A percentile compares a stretch with the other conserved stretches of the same genome.
Conservation (phyloP, 2,329 filamentous ascomycete species). For the Fusarium sambucinum region DNA sequence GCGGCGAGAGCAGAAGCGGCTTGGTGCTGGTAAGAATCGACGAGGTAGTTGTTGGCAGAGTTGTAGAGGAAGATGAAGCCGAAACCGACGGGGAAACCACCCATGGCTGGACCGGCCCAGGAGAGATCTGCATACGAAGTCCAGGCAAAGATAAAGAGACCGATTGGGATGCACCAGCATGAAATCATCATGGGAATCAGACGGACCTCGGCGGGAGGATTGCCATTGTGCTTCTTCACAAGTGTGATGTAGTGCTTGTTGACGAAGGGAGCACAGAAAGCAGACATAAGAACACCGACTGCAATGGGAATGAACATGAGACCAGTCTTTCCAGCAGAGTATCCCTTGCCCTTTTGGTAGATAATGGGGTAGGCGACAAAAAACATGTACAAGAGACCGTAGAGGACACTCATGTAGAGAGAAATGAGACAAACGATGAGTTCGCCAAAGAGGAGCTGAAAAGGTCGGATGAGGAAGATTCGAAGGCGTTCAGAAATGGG, state of each 20-base stretch:
- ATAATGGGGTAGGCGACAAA: conserved; percentile 78
- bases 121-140: conserved; percentile 72
- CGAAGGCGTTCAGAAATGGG: conserved; percentile 75
- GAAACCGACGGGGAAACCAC: conserved; percentile 79
- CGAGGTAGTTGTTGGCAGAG: conserved; percentile 79
- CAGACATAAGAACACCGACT: conserved; percentile 77
- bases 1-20: conserved; percentile 84
- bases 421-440: conserved; percentile 87
- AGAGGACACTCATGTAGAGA: conserved; percentile 87
- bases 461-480: conserved; percentile 83
- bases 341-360: conserved; percentile 84
- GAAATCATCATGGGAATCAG: conserved; percentile 85
- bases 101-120: conserved; percentile 79
- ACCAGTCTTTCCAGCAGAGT: conserved; percentile 77
- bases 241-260: conserved; percentile 84
- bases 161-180: conserved; percentile 76
- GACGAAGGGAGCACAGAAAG: conserved; percentile 75
- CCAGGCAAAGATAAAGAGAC: conserved; percentile 71
- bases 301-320: conserved; percentile 90
- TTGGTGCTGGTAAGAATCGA: conserved; percentile 74
- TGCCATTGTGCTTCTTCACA: conserved; percentile 72
- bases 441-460: conserved; percentile 86
- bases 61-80: conserved; percentile 89
- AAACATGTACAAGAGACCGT: conserved; percentile 81
- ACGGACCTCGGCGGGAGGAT: conserved; percentile 80